Percentiles rank a stretch among this genome's conserved stretches.
phyloP scores from a whole-genome alignment of 2,329 filamentous ascomycete genomes.

The Calonectria ilicicola region DNA sequence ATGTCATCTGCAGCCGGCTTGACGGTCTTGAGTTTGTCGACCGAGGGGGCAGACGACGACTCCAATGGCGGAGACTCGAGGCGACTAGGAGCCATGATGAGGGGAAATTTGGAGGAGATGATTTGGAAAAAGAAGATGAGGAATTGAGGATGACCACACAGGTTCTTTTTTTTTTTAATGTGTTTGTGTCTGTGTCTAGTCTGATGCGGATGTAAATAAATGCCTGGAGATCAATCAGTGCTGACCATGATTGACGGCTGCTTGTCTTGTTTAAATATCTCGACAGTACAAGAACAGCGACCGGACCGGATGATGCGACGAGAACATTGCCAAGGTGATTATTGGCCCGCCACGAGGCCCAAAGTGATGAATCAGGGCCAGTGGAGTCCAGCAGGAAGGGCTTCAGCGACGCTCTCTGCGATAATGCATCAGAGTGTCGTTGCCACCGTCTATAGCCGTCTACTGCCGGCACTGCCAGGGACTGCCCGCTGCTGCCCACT shows the following conservation, averaged over 20 bases:
- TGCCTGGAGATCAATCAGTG: background rate
- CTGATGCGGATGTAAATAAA: background rate
- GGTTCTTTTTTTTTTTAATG: background rate
- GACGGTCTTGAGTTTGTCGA: background rate
- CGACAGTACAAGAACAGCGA: background rate
- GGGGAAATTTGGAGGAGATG: background rate
- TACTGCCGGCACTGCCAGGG: constrained; percentile 11
- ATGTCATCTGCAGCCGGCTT: background rate
- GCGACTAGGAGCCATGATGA: constrained; percentile 15
- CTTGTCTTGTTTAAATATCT: background rate
- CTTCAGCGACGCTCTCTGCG: background rate
- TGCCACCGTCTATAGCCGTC: too few relatives aligned
- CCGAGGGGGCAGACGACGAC: background rate
- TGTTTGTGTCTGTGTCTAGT: background rate
- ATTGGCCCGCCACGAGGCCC: background rate
- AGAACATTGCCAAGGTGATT: background rate
- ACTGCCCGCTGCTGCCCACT: too few relatives aligned
- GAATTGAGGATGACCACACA: background rate
- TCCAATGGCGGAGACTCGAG: constrained; percentile 2
- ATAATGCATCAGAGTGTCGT: background rate
- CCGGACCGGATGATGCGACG: background rate
- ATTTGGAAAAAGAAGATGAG: background rate
- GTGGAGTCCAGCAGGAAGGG: background rate
- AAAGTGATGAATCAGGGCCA: background rate
- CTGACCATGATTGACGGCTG: background rate